Base-by-base conservation (phyloP, 192 early-diverging fungal species). In the Backusella sp. region DNA sequence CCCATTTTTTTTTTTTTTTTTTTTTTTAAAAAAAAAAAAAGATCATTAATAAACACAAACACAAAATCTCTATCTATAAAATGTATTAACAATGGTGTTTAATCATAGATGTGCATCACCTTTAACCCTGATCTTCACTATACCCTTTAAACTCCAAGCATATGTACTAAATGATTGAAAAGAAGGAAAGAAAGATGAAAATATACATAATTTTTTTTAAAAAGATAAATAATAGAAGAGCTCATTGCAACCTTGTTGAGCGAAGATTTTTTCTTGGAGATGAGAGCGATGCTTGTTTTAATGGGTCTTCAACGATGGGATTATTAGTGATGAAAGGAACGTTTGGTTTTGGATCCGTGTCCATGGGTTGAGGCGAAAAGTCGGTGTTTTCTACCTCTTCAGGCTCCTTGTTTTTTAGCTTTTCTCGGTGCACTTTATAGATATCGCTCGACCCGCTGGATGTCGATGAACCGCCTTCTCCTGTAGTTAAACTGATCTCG, bases 381-480 rank as follows among this genome's bases (percentile, higher is more conserved):
- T 8, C 12, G 26, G 9, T 14, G 23, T 28, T 28, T 26, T 49
- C 46, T 49, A 28, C 1, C 26, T 62, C 56, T 28, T 62, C 56
- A 28, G 12, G 26, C 14, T 62, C 26, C 3, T 62, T 62, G 23
- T 62, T 62, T 62, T 62, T 62, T 62, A 62, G 5, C 1, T 49
- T 49, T 49, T 71, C 26, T 6, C 15, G 4, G 39, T 71, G 70
- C 1, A 71, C 39, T 23, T 71, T 44, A 17, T 71, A 71, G 1
- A 71, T 71, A 9, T 71, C 70, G 8, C 21, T 42, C 14, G 70
- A 71, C 6, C 70, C 70, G 19, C 70, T 71, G 1, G 70, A 71
- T 26, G 34, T 68, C 21, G 68, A 69, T 30, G 42, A 71, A 32
- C 70, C 28, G 49, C 15, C 21, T 46, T 71, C 44, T 8, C 44